phyloP scores from a whole-genome alignment of 495 filamentous ascomycete species.

The Penicillium roqueforti region DNA sequence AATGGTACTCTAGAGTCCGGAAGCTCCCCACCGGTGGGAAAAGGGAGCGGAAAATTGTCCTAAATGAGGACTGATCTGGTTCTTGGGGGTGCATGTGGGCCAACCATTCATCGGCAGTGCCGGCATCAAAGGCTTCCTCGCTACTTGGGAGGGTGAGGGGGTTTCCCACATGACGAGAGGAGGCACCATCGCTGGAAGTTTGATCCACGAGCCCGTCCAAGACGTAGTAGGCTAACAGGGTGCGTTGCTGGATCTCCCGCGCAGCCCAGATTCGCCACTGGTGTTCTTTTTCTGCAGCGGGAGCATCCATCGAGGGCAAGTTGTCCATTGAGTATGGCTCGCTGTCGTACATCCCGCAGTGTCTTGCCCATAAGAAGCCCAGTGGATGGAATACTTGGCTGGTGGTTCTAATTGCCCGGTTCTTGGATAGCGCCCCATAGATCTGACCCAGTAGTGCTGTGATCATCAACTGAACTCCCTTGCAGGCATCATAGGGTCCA shows the following conservation, averaged over 20 bases:
- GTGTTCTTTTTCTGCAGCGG: slow-evolving; percentile 35
- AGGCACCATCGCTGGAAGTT: slow-evolving; percentile 43
- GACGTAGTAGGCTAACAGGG: slow-evolving; percentile 45
- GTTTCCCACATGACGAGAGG: slow-evolving; percentile 43
- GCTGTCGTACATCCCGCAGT: slow-evolving; percentile 44
- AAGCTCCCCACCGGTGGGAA: slow-evolving; percentile 36
- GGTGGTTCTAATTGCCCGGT: slow-evolving; percentile 42
- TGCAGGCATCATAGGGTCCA: slow-evolving; percentile 45
- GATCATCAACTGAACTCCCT: slow-evolving; percentile 45
- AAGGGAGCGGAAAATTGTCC: slow-evolving; percentile 38
- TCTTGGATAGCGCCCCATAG: slow-evolving; percentile 47
- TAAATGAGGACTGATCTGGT: slow-evolving; percentile 35
- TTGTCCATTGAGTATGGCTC: slow-evolving; percentile 35
- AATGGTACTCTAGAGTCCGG: slow-evolving; percentile 32
- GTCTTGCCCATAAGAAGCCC: slow-evolving; percentile 48
- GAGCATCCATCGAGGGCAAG: slow-evolving; percentile 31
- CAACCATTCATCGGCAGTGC: slow-evolving; percentile 43
- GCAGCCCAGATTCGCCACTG: slow-evolving; percentile 46
- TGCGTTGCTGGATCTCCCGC: slow-evolving; percentile 45
- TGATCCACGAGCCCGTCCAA: slow-evolving; percentile 47
- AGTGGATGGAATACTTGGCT: slow-evolving; percentile 47
- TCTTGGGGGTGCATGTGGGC: slow-evolving; percentile 32
- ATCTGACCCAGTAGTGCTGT: slow-evolving; percentile 45
- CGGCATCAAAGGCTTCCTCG: slow-evolving; percentile 42
- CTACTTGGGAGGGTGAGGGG: slow-evolving; percentile 38